These are phyloP conservation scores for Oryza nivara DNA, from an alignment of 176 grass and related monocot genomes.

Conservation along the genomic window DNA sequence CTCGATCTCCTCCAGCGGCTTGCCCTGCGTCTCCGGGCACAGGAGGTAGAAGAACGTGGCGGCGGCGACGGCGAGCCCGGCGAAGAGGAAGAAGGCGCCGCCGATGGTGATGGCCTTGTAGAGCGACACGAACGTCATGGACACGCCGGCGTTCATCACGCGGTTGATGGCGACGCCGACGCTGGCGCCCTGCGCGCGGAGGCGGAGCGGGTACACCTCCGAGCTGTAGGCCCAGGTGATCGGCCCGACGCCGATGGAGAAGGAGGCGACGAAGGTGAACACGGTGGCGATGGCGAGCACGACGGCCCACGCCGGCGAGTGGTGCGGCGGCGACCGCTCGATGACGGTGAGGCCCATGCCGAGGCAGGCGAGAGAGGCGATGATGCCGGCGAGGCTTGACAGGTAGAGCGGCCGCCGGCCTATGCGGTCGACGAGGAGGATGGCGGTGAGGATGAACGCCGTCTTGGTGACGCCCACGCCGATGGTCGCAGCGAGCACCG, in stretches of 20 bases:
- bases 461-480: slow-evolving; percentile 56
- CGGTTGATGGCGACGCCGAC: slow-evolving; percentile 59
- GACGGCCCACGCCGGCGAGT: slow-evolving; percentile 29
- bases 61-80: slow-evolving; percentile 27
- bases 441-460: slow-evolving; percentile 43
- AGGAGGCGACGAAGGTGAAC: slow-evolving; percentile 54
- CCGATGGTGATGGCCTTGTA: slow-evolving; percentile 56
- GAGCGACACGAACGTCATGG: slow-evolving; percentile 67
- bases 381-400: slow-evolving; percentile 53
- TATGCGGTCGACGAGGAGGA: slow-evolving; percentile 51
- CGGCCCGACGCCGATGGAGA: slow-evolving; percentile 62
- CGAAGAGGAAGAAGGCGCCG: slow-evolving; percentile 59
- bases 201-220: slow-evolving; percentile 59
- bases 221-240: slow-evolving; percentile 56
- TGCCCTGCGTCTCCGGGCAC: slow-evolving; percentile 53
- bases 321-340: slow-evolving; percentile 31
- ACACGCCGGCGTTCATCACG: slow-evolving; percentile 49
- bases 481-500: slow-evolving; percentile 50
- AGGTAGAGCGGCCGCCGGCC: slow-evolving; percentile 43
- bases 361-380: slow-evolving; percentile 41
- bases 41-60: slow-evolving; percentile 44
- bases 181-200: slow-evolving; percentile 60
- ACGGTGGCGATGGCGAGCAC: slow-evolving; percentile 39
- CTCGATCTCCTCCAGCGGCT: slow-evolving; percentile 52
- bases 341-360: slow-evolving; percentile 47